These are phyloP conservation scores for Mrakia gelida DNA, from an alignment of 768 basidiomycete genomes.

Conservation along the genomic window DNA sequence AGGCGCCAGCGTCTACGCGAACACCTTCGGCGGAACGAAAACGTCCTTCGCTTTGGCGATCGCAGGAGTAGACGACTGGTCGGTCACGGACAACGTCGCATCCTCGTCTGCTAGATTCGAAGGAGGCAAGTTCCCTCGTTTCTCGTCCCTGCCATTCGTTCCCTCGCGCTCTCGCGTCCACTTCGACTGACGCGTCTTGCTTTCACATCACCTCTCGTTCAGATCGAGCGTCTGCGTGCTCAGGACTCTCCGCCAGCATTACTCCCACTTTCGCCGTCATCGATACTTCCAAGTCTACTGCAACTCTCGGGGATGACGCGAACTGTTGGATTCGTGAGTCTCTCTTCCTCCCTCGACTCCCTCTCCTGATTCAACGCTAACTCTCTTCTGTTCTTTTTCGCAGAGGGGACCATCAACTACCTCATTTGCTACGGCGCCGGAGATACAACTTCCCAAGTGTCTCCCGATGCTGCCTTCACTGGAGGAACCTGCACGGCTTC, in stretches of 20 bases:
- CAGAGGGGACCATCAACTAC: not conserved
- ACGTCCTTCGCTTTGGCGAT: constrained; percentile 10
- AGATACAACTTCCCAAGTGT: not conserved
- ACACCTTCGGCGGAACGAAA: not conserved
- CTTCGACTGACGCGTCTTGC: not conserved
- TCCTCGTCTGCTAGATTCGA: not conserved
- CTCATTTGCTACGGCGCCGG: constrained; percentile 9
- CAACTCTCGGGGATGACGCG: not conserved
- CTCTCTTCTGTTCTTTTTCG: not conserved
- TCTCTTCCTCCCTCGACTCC: not conserved
- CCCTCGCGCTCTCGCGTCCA: not conserved
- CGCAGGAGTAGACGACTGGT: not conserved
- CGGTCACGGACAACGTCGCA: not conserved
- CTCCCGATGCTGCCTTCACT: not conserved
- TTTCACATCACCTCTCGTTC: not conserved
- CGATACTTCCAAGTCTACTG: not conserved
- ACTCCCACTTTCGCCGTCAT: constrained; percentile 2
- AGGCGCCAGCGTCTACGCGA: not conserved
- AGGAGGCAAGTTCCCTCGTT: not conserved
- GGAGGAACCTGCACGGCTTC: not conserved
- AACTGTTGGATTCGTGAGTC: constrained; percentile 9
- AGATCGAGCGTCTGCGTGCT: not conserved
- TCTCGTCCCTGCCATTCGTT: too few relatives aligned
- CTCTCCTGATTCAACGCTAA: not conserved
- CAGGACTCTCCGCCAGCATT: not conserved